phyloP scores from a whole-genome alignment of 805 yeast genomes.

The Danielia oregonensis region DNA sequence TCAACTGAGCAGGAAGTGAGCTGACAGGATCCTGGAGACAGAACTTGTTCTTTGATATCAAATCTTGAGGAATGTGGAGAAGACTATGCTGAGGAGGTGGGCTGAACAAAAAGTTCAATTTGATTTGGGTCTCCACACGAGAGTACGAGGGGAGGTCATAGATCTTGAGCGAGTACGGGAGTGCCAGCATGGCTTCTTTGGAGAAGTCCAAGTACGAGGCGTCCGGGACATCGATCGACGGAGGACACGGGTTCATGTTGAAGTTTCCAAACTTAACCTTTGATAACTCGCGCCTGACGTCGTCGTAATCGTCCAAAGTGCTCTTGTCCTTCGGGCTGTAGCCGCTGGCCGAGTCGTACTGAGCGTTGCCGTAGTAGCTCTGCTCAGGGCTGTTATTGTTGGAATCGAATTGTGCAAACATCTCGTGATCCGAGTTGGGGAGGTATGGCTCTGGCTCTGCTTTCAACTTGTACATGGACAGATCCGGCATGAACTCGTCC shows the following conservation, averaged over 20 bases:
- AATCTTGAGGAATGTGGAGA: slow-evolving; percentile 80
- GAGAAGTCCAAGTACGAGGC: slow-evolving; percentile 37
- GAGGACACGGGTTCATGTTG: slow-evolving; percentile 35
- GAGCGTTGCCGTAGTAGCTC: slow-evolving; percentile 18
- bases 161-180: slow-evolving; percentile 51
- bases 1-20: slow-evolving; percentile 36
- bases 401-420: slow-evolving; percentile 1
- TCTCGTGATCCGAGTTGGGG: background rate
- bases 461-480: too few relatives aligned
- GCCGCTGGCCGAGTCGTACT: slow-evolving; percentile 12
- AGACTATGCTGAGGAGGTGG: slow-evolving; percentile 76
- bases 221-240: slow-evolving; percentile 27
- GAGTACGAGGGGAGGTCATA: slow-evolving; percentile 73
- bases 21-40: slow-evolving; percentile 56
- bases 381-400: background rate
- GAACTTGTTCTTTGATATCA: slow-evolving; percentile 82
- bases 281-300: slow-evolving; percentile 47
- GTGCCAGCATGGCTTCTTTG: slow-evolving; percentile 27
- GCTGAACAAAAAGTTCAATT: slow-evolving; percentile 59
- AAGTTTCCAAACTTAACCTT: slow-evolving; percentile 52
- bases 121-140: slow-evolving; percentile 94
- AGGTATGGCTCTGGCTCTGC: too few relatives aligned
- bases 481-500: background rate
- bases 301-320: slow-evolving; percentile 32
- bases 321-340: slow-evolving; percentile 17